Evolutionary conservation across 2,329 filamentous ascomycete genomes (phyloP), one percentile per base, ranked within the genome.

Genomic region (Alternaria metachromatica): DNA sequence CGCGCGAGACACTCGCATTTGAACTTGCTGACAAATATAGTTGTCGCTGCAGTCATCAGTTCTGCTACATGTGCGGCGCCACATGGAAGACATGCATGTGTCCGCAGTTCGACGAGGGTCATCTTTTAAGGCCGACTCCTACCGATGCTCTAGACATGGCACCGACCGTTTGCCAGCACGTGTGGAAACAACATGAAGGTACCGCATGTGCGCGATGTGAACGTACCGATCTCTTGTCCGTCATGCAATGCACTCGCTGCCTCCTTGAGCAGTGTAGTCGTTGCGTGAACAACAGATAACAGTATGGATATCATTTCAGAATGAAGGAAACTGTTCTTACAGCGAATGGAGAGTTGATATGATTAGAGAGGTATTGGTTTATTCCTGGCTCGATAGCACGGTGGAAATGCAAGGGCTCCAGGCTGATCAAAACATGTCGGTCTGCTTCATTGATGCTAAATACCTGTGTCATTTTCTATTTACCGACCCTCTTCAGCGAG

Each of bases 61-160:
- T 73, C 54, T 72, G 69, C 58, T 73, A 73, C 44, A 55, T 72
- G 5, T 72, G 70, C 28, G 67, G 64, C 10, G 30, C 44, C 1
- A 15, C 46, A 15, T 73, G 70, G 70, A 70, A 68, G 64, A 46
- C 10, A 3, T 70, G 67, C 55, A 21, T 2, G 2, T 72, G 69
- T 25, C 63, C 64, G 5, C 61, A 65, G 28, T 60, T 20, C 49
- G 62, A 68, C 12, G 58, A 68, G 53, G 30, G 60, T 20, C 63
- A 67, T 50, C 57, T 65, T 20, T 64, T 62, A 7, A 48, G 49
- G 7, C 60, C 55, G 6, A 20, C 56, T 9, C 58, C 60, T 10
- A 43, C 41, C n/a, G 41, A 43, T 43, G 18, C n/a, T 49, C 55
- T 57, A 8, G 43, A 57, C 15, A 21, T 41, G n/a, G 55, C 55